phyloP scores from a whole-genome alignment of 2,329 filamentous ascomycete genomes.

The Pseudogymnoascus sp. region DNA sequence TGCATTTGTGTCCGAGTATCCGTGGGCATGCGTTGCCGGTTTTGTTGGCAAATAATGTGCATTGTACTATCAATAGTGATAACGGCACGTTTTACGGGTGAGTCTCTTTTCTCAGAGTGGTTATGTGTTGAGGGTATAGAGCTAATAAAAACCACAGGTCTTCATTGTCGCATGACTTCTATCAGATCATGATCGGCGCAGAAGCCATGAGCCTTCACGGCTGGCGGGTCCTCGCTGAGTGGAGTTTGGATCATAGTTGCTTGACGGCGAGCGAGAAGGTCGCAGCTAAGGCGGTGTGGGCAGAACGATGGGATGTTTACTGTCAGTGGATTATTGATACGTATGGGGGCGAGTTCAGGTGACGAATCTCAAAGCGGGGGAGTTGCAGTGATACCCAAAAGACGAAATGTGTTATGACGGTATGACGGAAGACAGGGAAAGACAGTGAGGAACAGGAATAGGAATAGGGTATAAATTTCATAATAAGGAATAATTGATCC shows the following conservation, averaged over 20 bases:
- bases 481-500: neutral
- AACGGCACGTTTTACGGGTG: conserved; percentile 67
- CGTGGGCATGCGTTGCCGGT: conserved; percentile 59
- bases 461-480: neutral
- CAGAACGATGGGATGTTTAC: conserved; percentile 49
- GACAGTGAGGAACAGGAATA: neutral
- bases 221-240: conserved; percentile 59
- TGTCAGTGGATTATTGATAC: conserved; percentile 42
- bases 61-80: conserved; percentile 67
- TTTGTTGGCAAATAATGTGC: conserved; percentile 62
- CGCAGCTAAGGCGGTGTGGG: conserved; percentile 39
- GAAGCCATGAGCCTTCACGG: conserved; percentile 58
- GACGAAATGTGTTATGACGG: neutral
- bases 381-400: neutral
- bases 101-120: conserved; percentile 15
- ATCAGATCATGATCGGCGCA: conserved; percentile 64
- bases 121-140: neutral
- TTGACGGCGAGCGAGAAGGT: conserved; percentile 36
- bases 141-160: conserved; percentile 40
- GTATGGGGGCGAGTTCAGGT: conserved; percentile 26
- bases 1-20: conserved; percentile 59
- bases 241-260: conserved; percentile 56
- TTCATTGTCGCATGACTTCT: conserved; percentile 67
- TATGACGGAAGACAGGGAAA: neutral
- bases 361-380: neutral